Base-by-base conservation (phyloP, 495 filamentous ascomycete genomes). In the Podospora tetraspora region DNA sequence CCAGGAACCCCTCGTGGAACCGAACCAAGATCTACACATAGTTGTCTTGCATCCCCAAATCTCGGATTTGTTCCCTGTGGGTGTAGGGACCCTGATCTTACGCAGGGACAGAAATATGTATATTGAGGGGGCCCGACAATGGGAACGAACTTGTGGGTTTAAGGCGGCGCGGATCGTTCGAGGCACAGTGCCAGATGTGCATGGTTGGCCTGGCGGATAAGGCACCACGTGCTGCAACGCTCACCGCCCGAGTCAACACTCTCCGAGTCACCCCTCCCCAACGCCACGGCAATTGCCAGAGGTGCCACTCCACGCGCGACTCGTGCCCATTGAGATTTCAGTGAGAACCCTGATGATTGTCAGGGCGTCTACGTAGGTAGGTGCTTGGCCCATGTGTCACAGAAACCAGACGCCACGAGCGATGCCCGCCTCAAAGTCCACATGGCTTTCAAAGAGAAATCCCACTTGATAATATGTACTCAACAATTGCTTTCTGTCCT, bases 291-390 rank as follows among this genome's bases (percentile, higher is more conserved):
- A 12, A 52, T 52, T 52, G 43, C 43, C 16, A 52, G 43, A 52
- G 43, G 43, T n/a, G 43, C 43, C 43, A 52, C 43, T 52, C 16
- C 43, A 52, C 19, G 43, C 43, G 43, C 43, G 43, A 52, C 2
- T 52, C 43, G 16, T n/a, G 43, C 43, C 43, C 43, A 4, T 52
- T 52, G 43, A 52, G 61, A 32, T 62, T 27, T 16, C 19, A 32
- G 10, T 62, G 61, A 62, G 61, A 62, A 62, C 61, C 61, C 61
- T 62, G 61, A 62, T 62, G 61, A 62, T 32, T 61, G 59, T 32
- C 25, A n/a, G 19, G 59, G 24, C 59, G 61, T n/a, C n/a, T n/a
- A n/a, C n/a, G 58, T 34, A 13, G 11, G 32, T 13, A 13, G 32
- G 12, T 34, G 32, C 32, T 34, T 13, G 32, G 60, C 64, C 37